These are phyloP conservation scores for Ophiosphaerella herpotricha DNA, from an alignment of 2,329 filamentous ascomycete species.

Conservation along the genomic window DNA sequence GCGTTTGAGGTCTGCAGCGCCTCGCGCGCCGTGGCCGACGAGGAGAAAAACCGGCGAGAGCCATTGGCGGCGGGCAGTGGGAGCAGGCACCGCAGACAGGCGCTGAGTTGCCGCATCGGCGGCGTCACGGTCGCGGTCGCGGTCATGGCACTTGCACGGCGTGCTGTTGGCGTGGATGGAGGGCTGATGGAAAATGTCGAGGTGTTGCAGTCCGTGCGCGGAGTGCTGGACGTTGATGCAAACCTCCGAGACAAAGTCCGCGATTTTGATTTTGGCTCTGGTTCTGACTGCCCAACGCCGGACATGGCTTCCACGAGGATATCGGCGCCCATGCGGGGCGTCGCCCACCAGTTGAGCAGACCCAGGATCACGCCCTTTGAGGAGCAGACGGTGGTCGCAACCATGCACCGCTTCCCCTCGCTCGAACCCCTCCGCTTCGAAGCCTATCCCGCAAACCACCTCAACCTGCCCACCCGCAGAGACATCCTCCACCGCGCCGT, in stretches of 20 bases:
- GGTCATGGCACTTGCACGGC: conserved; percentile 33
- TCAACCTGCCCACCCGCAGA: conserved; percentile 82
- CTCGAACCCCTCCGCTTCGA: conserved; percentile 82
- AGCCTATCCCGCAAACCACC: conserved; percentile 78
- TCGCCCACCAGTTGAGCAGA: conserved; percentile 35
- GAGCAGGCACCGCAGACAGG: conserved; percentile 43
- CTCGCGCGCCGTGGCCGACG: conserved; percentile 50
- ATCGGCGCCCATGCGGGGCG: conserved; percentile 43
- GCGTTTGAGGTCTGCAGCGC: conserved; percentile 46
- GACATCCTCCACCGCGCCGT: conserved; percentile 93
- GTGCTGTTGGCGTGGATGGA: conserved; percentile 11
- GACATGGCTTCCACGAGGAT: conserved; percentile 49
- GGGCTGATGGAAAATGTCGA: conserved; percentile 25
- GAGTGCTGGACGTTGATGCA: not conserved
- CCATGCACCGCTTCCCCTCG: conserved; percentile 86
- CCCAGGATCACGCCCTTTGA: conserved; percentile 28
- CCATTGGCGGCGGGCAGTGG: conserved; percentile 36
- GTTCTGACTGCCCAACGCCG: conserved; percentile 16
- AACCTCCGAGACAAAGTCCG: conserved; percentile 6
- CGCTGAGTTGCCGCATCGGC: conserved; percentile 38
- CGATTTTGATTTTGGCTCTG: conserved; percentile 2
- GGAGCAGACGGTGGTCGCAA: conserved; percentile 70
- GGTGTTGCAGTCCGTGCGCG: conserved; percentile 9
- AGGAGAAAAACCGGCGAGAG: conserved; percentile 53
- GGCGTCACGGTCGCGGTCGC: conserved; percentile 37